Evolutionary conservation across 768 basidiomycete species (phyloP).

Genomic region (Boletus insuetus): DNA sequence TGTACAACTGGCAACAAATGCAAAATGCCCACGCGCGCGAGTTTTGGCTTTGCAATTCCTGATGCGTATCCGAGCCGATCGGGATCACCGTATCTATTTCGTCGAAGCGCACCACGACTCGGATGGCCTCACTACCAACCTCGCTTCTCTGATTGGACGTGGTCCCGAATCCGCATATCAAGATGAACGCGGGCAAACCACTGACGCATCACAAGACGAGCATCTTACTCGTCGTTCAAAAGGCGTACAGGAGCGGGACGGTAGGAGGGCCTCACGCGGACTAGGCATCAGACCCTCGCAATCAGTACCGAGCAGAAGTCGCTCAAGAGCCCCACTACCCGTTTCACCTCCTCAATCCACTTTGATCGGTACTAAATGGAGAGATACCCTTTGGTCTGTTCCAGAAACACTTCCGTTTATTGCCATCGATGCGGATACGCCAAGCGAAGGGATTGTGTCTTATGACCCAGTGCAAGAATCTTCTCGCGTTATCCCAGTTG

Average conservation of each 20-base stretch:
- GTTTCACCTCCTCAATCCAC: conserved; percentile 25
- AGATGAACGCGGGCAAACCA: conserved; percentile 24
- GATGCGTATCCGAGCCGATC: conserved; percentile 84
- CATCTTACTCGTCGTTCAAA: conserved; percentile 42
- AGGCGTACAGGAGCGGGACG: conserved; percentile 50
- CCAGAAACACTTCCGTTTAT: conserved; percentile 65
- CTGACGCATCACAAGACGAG: conserved; percentile 31
- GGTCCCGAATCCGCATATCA: conserved; percentile 28
- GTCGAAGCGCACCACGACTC: conserved; percentile 51
- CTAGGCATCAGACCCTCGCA: conserved; percentile 43
- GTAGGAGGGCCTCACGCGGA: conserved; percentile 51
- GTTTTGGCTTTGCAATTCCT: conserved; percentile 81
- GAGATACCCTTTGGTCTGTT: conserved; percentile 59
- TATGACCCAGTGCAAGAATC: conserved; percentile 53
- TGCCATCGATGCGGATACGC: conserved; percentile 52
- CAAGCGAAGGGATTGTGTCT: conserved; percentile 66
- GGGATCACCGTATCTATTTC: conserved; percentile 83
- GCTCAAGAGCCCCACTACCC: conserved; percentile 50
- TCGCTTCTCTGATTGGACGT: conserved; percentile 66
- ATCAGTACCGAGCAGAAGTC: conserved; percentile 56
- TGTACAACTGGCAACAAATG: conserved; percentile 43
- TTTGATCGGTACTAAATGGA: conserved; percentile 33
- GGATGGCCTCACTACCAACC: conserved; percentile 52
- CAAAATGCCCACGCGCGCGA: conserved; percentile 57
- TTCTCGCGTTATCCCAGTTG: conserved; percentile 62